Base-by-base conservation (phyloP, 768 basidiomycete genomes). In the Ramaria rubella region DNA sequence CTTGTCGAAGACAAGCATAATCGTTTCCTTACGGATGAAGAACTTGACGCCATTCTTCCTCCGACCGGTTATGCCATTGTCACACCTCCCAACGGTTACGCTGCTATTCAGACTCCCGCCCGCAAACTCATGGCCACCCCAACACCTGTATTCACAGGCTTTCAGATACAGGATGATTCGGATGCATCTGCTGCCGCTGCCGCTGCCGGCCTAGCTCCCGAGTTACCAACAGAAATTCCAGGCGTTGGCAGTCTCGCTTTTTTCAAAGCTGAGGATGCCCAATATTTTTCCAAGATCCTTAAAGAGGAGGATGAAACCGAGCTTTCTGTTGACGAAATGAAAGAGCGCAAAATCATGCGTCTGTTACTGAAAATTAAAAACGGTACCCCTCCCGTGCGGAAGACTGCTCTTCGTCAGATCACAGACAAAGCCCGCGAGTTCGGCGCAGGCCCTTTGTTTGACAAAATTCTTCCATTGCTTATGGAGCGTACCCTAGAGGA, bases 391-490 rank as follows among this genome's bases (percentile, higher is more conserved):
- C 95, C 96, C 11, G 94, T 97, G 58, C 87, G 96, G 57, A 99
- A 99, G 72, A 93, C 95, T 1, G 96, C 96, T 12, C 83, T 98
- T 34, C 83, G 95, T 51, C 95, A 98, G 68, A 98, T 99, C 65
- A 98, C 96, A 15, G 96, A 99, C 79, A 96, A 97, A 69, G 96
- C 96, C 60, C 87, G 96, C 62, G 94, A 99, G 65, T 97, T 98
- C 58, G 95, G 96, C 50, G 94, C 96, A 33, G 96, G 94, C 26
- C 96, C 96, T 17, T 77, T 98, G 5, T 99, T 98, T 70, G 96
- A 99, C 75, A 99, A 99, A 71, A 99, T 98, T 59, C 78, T 99
- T 1, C 96, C 96, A 0, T 77, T 99, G 43, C 87, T 98, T 64
- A 99, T 99, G 96, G 93, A 95, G 68, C 85, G 93, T 15, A 94